Conservation (phyloP, 2,329 filamentous ascomycete species). For the Fusarium hainanense region DNA sequence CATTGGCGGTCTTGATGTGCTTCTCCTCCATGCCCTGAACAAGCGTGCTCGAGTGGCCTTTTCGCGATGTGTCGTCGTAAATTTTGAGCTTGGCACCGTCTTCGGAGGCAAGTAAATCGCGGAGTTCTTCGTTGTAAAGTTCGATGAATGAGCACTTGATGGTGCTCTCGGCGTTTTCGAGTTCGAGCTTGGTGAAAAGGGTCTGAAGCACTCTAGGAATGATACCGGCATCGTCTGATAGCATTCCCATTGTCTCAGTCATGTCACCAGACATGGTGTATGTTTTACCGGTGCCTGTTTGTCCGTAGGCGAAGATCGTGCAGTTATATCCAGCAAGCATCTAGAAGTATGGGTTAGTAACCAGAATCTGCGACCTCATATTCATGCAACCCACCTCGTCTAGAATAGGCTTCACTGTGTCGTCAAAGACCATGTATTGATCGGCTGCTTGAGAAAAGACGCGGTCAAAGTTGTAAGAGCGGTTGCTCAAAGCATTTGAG, state of each 20-base stretch:
- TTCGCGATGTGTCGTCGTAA: constrained; percentile 88
- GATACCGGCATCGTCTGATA: constrained; percentile 93
- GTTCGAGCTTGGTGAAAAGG: constrained; percentile 85
- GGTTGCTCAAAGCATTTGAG: constrained; percentile 90
- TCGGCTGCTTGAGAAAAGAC: constrained; percentile 96
- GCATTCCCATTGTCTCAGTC: constrained; percentile 83
- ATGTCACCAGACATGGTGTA: constrained; percentile 99
- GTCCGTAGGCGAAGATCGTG: constrained; percentile 98
- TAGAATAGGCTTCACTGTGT: constrained; percentile 91
- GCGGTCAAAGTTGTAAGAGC: constrained; percentile 96
- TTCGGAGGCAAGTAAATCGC: constrained; percentile 85
- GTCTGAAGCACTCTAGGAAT: constrained; percentile 91
- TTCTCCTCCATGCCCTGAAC: constrained; percentile 99
- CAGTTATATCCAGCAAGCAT: constrained; percentile 97
- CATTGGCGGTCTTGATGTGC: constrained; percentile 84
- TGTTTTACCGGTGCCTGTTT: constrained; percentile 97
- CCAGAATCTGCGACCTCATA: background rate
- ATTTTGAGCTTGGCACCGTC: constrained; percentile 92
- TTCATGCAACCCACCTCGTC: constrained; percentile 75
- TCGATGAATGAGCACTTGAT: constrained; percentile 99
- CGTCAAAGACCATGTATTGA: constrained; percentile 93
- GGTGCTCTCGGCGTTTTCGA: constrained; percentile 81
- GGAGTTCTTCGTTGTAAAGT: constrained; percentile 96
- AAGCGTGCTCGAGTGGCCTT: constrained; percentile 84
- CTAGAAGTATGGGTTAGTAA: constrained; percentile 57